Evolutionary conservation across 2,329 filamentous ascomycete genomes (phyloP).

Genomic region (Trematosphaeria pertusa): DNA sequence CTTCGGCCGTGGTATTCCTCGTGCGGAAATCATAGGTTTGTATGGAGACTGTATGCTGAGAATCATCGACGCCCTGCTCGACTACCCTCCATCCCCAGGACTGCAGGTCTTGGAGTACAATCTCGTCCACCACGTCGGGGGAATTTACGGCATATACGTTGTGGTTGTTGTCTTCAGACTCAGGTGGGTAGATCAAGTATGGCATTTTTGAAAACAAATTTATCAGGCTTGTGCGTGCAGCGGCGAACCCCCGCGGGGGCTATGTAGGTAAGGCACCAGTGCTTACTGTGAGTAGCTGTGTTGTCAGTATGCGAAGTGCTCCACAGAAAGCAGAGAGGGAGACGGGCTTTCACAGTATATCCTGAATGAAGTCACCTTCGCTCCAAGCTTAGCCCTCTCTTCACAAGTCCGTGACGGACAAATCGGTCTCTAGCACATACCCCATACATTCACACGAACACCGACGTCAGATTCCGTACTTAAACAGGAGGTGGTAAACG

Average conservation of each 20-base stretch:
- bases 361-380: no score
- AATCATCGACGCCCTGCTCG: conserved; percentile 1
- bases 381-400: no score
- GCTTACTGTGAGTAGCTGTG: not conserved
- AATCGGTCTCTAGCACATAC: no score
- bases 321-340: no score
- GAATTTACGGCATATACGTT: conserved; percentile 2
- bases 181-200: conserved; percentile 8
- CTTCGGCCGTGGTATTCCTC: not conserved
- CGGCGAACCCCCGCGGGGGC: not conserved
- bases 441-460: no score
- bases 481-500: no score
- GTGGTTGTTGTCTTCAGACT: not conserved
- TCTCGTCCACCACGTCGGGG: conserved; percentile 7
- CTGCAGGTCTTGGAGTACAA: conserved; percentile 6
- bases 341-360: no score
- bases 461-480: no score
- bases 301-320: no score
- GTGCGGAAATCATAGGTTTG: not conserved
- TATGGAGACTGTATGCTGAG: not conserved
- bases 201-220: no score
- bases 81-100: conserved; percentile 12
- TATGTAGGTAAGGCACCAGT: not conserved
- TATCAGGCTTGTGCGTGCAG: not conserved
- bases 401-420: no score